A percentile compares a stretch with the other conserved stretches of the same genome.
phyloP scores from a whole-genome alignment of 2,329 filamentous ascomycete genomes.

The Fusarium sp. region DNA sequence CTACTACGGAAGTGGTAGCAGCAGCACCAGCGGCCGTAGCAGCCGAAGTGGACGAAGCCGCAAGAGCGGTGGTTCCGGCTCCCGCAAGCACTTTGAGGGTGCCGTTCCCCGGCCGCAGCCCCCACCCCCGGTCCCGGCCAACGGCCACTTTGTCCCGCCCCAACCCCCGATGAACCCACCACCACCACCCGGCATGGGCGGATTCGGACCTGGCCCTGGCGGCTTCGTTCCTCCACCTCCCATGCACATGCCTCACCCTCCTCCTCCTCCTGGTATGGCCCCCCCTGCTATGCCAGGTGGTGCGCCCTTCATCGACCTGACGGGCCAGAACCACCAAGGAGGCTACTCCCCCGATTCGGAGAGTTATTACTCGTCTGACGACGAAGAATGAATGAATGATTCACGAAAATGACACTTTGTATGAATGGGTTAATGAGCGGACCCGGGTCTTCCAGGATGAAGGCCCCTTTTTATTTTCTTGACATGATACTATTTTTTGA shows the following conservation, averaged over 20 bases:
- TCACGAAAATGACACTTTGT: not conserved
- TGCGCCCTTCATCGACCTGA: slow-evolving; percentile 41
- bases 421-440: slow-evolving; percentile 10
- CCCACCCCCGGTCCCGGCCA: slow-evolving; percentile 31
- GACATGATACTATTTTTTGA: not conserved
- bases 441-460: not conserved
- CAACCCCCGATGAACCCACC: slow-evolving; percentile 29
- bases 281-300: slow-evolving; percentile 22
- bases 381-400: not conserved
- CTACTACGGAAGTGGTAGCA: slow-evolving; percentile 31
- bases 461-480: not conserved
- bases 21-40: slow-evolving; percentile 33
- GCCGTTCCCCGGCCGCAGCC: slow-evolving; percentile 37
- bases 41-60: slow-evolving; percentile 34
- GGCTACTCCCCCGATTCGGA: slow-evolving; percentile 3
- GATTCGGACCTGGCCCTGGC: slow-evolving; percentile 17
- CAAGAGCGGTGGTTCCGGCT: slow-evolving; percentile 22
- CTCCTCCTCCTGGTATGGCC: slow-evolving; percentile 34
- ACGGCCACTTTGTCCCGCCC: slow-evolving; percentile 25
- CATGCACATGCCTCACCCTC: slow-evolving; percentile 18
- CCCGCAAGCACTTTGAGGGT: slow-evolving; percentile 42
- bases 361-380: slow-evolving; percentile 19
- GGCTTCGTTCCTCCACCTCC: slow-evolving; percentile 23
- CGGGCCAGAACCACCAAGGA: slow-evolving; percentile 36
- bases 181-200: slow-evolving; percentile 26